Evolutionary conservation across 2,329 filamentous ascomycete species (phyloP), one percentile per base, ranked within the genome.

Genomic region (Zymoseptoria brevis): DNA sequence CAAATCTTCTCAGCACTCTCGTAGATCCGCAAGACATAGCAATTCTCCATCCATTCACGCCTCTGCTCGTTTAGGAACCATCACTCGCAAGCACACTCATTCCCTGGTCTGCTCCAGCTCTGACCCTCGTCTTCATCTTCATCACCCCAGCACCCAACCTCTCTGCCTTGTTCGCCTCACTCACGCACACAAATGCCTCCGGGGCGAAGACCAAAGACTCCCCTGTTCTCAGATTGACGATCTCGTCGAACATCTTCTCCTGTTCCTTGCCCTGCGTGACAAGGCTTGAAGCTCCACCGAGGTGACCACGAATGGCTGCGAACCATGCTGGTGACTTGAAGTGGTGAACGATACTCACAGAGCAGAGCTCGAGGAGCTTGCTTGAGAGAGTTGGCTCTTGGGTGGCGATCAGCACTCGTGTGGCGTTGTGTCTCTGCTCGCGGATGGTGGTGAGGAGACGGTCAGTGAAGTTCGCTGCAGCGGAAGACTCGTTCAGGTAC

Each of bases 361-460:
- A 85, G 70, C 86, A 90, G 0, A 93, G 76, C 56, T 90, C 87
- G 0, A 93, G 78, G 0, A 94, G 78, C 16, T 80, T 79, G 0
- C 84, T 83, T 0, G 85, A 86, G 3, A 92, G 79, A 0, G 87
- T 89, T 0, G 88, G 89, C 66, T 93, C 89, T 68, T 94, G 88
- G 0, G 88, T 93, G 0, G 87, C 85, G 30, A 93, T 85, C 50
- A 93, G 13, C 19, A 53, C 77, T 0, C 88, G 80, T 0, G 81
- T 79, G 0, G 80, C 88, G 0, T 85, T 73, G 68, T 93, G 89
- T 0, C 88, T 83, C 71, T 93, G 88, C 19, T 87, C 77, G 0
- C 88, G 81, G 63, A 93, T 87, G 0, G 82, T 81, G 0, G 78
- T 76, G 0, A 89, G 75, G 0, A 92, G 75, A 0, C 78, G 77